These are phyloP conservation scores for Solanum virginianum DNA, from an alignment of 257 asterid species.

Conservation along the genomic window DNA sequence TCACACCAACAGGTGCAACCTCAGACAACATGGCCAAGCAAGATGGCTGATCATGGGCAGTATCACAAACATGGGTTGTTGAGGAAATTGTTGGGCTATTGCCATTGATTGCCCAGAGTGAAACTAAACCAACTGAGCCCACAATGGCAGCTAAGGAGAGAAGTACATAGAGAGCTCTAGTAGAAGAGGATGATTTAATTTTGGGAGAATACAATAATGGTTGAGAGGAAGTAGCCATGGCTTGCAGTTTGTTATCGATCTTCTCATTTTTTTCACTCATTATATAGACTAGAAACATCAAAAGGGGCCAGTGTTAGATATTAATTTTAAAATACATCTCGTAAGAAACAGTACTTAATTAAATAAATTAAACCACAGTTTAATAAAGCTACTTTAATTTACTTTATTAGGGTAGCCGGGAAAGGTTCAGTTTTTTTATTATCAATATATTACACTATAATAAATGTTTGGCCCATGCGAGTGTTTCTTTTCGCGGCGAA, in stretches of 20 bases:
- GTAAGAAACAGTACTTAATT: neutral
- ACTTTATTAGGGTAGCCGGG: neutral
- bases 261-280: neutral
- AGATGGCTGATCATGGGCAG: constrained; percentile 6
- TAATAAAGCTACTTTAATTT: neutral
- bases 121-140: neutral
- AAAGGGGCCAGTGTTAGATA: neutral
- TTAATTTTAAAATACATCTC: neutral
- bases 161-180: neutral
- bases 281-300: neutral
- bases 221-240: neutral
- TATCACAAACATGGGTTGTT: neutral
- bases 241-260: neutral
- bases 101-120: neutral
- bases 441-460: neutral
- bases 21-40: constrained; percentile 3
- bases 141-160: neutral
- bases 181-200: neutral
- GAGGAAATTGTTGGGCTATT: neutral
- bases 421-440: neutral
- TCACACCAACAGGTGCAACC: neutral
- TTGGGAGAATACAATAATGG: neutral
- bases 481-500: neutral
- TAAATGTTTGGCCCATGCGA: neutral
- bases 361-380: neutral